A percentile compares a stretch with the other conserved stretches of the same genome.
Conservation (phyloP, 176 grass and related monocot species). For the Juncus effusus region DNA sequence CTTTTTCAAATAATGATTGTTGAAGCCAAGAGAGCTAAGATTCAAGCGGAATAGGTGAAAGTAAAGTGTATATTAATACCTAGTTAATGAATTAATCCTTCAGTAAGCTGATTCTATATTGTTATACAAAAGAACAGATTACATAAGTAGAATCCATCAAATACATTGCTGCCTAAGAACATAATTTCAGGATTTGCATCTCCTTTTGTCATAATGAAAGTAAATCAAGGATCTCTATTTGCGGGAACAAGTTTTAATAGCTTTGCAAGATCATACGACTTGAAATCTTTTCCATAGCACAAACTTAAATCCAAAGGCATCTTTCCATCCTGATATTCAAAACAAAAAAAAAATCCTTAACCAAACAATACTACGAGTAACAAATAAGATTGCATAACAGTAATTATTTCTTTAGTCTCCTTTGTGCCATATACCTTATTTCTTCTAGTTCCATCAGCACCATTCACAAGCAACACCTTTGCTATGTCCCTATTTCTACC, state of each 20-base stretch:
- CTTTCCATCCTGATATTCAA: slow-evolving; percentile 60
- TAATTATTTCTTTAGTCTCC: not conserved
- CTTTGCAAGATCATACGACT: slow-evolving; percentile 89
- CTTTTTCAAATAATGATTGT: too few species aligned
- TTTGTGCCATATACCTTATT: slow-evolving; percentile 42
- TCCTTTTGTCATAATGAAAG: too few species aligned
- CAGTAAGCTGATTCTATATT: too few species aligned
- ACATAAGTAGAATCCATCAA: not conserved
- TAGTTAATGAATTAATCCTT: too few species aligned
- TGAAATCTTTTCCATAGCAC: slow-evolving; percentile 93
- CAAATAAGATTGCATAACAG: not conserved
- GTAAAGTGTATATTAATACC: too few species aligned
- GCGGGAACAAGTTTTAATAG: slow-evolving; percentile 79
- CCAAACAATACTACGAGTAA: not conserved
- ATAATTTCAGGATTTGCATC: too few species aligned
- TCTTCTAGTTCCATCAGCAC: slow-evolving; percentile 86
- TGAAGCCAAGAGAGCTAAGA: too few species aligned
- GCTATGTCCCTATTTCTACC: slow-evolving; percentile 77
- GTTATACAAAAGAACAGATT: too few species aligned
- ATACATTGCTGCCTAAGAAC: not conserved
- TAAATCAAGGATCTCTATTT: slow-evolving; percentile 44
- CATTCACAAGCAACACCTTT: slow-evolving; percentile 74
- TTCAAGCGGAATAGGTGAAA: too few species aligned
- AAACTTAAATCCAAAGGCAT: slow-evolving; percentile 83
- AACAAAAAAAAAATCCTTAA: slow-evolving; percentile 11